Conservation (phyloP, 2,329 filamentous ascomycete genomes). For the Ceratocystis diversiconidia region DNA sequence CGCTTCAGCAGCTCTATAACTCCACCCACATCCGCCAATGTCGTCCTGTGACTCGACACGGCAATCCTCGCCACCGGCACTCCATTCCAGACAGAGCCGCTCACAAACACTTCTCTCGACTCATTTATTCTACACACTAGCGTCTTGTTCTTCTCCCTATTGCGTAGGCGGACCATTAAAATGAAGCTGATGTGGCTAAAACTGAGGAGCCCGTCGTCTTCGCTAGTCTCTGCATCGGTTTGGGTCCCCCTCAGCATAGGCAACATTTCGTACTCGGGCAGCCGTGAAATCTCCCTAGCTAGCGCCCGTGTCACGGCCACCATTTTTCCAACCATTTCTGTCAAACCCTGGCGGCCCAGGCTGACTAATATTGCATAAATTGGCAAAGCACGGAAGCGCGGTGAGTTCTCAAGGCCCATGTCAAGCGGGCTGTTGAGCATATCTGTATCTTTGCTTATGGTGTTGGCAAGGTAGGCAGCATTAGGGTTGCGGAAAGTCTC, state of each 20-base stretch:
- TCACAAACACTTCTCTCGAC: conserved; percentile 64
- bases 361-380: conserved; percentile 68
- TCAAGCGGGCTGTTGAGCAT: conserved; percentile 68
- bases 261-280: conserved; percentile 51
- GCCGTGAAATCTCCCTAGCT: conserved; percentile 46
- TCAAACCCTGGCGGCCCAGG: conserved; percentile 57
- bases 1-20: conserved; percentile 51
- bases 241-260: conserved; percentile 26
- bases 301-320: conserved; percentile 55
- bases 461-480: conserved; percentile 57
- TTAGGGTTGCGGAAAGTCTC: conserved; percentile 70
- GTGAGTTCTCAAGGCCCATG: conserved; percentile 79
- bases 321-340: conserved; percentile 56
- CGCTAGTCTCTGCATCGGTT: conserved; percentile 18
- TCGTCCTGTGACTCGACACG: conserved; percentile 69
- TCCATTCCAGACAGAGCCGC: conserved; percentile 65
- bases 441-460: conserved; percentile 20
- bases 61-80: conserved; percentile 66
- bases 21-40: conserved; percentile 50
- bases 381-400: conserved; percentile 79
- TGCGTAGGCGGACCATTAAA: conserved; percentile 62
- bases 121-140: conserved; percentile 62
- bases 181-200: conserved; percentile 48
- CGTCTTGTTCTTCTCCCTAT: conserved; percentile 44
- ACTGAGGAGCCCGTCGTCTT: conserved; percentile 27